Evolutionary conservation across 2,329 filamentous ascomycete species (phyloP), one percentile per base, ranked within the genome.

Genomic region (Aureobasidium vineae): DNA sequence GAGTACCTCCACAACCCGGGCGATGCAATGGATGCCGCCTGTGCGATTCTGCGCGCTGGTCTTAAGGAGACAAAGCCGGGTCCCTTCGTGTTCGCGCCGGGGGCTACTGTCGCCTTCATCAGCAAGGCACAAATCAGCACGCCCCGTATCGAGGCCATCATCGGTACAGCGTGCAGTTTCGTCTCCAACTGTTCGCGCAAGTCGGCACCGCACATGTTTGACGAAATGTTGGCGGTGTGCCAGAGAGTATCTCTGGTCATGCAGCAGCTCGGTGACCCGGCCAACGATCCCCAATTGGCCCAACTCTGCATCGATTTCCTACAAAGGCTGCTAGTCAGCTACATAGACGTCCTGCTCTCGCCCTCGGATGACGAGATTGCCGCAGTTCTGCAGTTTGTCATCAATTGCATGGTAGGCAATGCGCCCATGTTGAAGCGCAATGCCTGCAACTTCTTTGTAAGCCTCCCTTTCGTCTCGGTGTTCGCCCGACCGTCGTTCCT

Each of bases 361-460:
- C 83, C 88, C 61, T 81, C 86, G 4, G 75, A 82, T 13, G 81
- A 84, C 1, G 80, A 83, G 13, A 80, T 89, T 1, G 86, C 89
- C 67, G 86, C 83, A 70, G 84, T 92, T 68, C 89, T 96, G 72
- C 78, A 88, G 63, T 93, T 94, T 72, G 85, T 87, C 0, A 79
- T 95, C 15, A 84, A 86, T 71, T 87, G 90, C 8, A 78, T 96
- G 7, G 84, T 88, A 50, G 88, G 88, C 15, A 86, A 83, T 36
- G 91, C 95, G 67, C 87, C 89, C 0, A 79, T 96, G 11, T 89
- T 90, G 0, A 96, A 95, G 77, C 84, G 84, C 36, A 85, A 89
- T 2, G 85, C 91, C 1, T 85, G 88, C 10, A 86, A 89, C 33
- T 90, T 96, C 69, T 95, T 91, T 90, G 87, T 66, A 60, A 66